Evolutionary conservation across 2,329 filamentous ascomycete species (phyloP).

Genomic region (Harringtonia lauricola): DNA sequence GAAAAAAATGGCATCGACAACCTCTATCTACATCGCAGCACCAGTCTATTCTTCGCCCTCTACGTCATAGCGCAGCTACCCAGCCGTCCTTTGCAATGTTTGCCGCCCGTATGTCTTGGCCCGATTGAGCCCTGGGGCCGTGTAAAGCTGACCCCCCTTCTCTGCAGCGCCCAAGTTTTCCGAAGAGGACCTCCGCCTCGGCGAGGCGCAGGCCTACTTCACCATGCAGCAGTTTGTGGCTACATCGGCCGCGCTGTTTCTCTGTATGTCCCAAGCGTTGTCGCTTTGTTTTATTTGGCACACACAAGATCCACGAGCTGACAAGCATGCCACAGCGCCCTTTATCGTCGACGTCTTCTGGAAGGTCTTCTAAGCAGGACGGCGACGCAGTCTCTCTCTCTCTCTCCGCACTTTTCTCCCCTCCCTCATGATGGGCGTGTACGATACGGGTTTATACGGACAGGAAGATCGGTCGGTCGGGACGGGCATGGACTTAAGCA

Average conservation of each 20-base stretch:
- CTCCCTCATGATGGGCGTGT: too few species aligned
- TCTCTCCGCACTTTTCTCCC: too few species aligned
- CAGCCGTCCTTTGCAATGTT: constrained; percentile 36
- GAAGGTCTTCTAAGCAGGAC: constrained; percentile 20
- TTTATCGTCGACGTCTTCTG: constrained; percentile 41
- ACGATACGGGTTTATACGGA: too few species aligned
- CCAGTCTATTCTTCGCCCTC: neutral
- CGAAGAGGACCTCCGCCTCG: constrained; percentile 56
- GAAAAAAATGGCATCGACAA: too few species aligned
- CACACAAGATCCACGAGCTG: too few species aligned
- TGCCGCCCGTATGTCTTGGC: constrained; percentile 44
- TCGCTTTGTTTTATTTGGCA: too few species aligned
- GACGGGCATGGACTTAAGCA: too few species aligned
- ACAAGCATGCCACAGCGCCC: constrained; percentile 30
- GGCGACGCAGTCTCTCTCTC: too few species aligned
- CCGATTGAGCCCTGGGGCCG: neutral
- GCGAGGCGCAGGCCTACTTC: constrained; percentile 56
- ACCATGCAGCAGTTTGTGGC: constrained; percentile 58
- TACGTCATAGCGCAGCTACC: neutral
- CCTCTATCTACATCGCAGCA: too few species aligned
- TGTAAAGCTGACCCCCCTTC: neutral
- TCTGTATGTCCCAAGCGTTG: constrained; percentile 49
- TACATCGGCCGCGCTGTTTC: constrained; percentile 58
- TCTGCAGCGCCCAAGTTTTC: constrained; percentile 44
- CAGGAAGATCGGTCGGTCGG: too few species aligned